These are phyloP conservation scores for Naumovozyma castellii DNA, from an alignment of 805 yeast genomes.

Conservation along the genomic window DNA sequence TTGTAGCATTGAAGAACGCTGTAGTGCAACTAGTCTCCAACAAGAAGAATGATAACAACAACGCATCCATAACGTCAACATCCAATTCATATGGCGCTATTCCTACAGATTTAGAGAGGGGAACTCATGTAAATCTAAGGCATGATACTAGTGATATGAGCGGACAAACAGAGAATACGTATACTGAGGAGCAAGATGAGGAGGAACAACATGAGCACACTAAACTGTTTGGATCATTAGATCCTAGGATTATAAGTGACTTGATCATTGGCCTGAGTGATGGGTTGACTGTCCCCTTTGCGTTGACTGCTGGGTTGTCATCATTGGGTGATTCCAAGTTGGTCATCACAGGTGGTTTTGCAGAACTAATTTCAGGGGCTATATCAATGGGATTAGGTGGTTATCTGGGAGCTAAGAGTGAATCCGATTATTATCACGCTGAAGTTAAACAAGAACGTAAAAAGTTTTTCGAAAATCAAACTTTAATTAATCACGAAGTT, in stretches of 20 bases:
- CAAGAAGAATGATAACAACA: constrained; percentile 2
- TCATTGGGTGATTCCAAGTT: constrained; percentile 81
- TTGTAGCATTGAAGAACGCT: constrained; percentile 26
- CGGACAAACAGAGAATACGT: not conserved
- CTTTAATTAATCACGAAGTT: constrained; percentile 61
- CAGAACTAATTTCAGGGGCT: constrained; percentile 94
- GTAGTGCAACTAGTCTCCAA: constrained; percentile 12
- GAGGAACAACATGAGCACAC: constrained; percentile 1
- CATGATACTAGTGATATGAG: not conserved
- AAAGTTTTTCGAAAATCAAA: constrained; percentile 55
- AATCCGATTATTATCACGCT: constrained; percentile 61
- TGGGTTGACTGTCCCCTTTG: constrained; percentile 97
- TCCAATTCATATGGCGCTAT: not conserved
- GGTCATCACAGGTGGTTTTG: constrained; percentile 96
- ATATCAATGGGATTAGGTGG: constrained; percentile 98
- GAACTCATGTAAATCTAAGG: not conserved
- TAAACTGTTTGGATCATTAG: constrained; percentile 40
- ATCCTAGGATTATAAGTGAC: constrained; percentile 91
- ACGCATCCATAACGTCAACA: not conserved
- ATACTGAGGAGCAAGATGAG: constrained; percentile 1
- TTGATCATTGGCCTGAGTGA: constrained; percentile 88
- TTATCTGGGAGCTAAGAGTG: constrained; percentile 86
- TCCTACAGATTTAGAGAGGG: not conserved
- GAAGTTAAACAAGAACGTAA: constrained; percentile 66
- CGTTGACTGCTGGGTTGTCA: constrained; percentile 90